Evolutionary conservation across 768 basidiomycete genomes (phyloP).

Genomic region (Boletellus emodensis): DNA sequence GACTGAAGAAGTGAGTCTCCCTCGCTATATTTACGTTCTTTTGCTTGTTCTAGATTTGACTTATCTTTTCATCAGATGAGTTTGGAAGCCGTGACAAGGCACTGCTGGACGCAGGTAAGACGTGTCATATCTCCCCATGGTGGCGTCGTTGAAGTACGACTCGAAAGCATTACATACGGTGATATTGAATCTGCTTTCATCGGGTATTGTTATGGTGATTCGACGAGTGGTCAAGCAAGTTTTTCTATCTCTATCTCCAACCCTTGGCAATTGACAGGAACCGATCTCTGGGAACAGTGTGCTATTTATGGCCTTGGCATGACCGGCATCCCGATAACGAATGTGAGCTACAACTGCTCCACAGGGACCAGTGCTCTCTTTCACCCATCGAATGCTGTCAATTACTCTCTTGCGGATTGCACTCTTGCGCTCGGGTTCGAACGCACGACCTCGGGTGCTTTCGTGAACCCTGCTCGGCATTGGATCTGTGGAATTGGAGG

Average conservation of each 20-base stretch:
- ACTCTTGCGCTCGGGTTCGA: constrained; percentile 81
- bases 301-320: constrained; percentile 76
- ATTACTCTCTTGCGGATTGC: constrained; percentile 63
- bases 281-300: constrained; percentile 38
- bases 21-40: too few species aligned
- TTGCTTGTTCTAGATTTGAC: not conserved
- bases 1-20: constrained; percentile 55
- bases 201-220: constrained; percentile 69
- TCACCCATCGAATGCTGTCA: constrained; percentile 64
- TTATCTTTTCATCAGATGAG: constrained; percentile 47
- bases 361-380: constrained; percentile 74
- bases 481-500: constrained; percentile 46
- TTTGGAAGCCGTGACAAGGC: constrained; percentile 81
- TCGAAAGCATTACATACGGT: constrained; percentile 77
- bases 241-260: not conserved
- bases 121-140: not conserved
- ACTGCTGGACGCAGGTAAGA: constrained; percentile 68
- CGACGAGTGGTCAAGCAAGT: constrained; percentile 64
- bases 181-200: constrained; percentile 69
- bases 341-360: constrained; percentile 84
- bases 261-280: not conserved
- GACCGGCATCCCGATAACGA: constrained; percentile 76
- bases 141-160: not conserved
- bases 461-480: constrained; percentile 51
- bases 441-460: constrained; percentile 70